These are phyloP conservation scores for Corymbia maculata DNA, from an alignment of 345 rosid genomes.

Conservation along the genomic window DNA sequence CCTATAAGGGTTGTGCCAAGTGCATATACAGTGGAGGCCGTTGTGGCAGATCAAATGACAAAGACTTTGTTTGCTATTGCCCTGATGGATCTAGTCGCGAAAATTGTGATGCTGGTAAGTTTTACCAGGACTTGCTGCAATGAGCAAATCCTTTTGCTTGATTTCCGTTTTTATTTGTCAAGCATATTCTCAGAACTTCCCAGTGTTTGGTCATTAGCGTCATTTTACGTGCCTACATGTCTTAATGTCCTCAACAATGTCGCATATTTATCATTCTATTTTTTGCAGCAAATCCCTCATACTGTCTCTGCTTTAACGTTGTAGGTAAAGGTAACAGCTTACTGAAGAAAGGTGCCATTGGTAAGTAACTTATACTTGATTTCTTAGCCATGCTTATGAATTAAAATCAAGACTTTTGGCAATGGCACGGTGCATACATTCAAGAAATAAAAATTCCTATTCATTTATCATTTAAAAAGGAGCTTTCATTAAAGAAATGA, in stretches of 20 bases:
- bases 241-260: not conserved
- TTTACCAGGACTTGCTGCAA: not conserved
- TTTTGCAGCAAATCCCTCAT: not conserved
- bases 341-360: not conserved
- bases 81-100: constrained; percentile 3
- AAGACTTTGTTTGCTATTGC: constrained; percentile 6
- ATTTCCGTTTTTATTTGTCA: not conserved
- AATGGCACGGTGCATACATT: not conserved
- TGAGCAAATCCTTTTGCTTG: not conserved
- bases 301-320: not conserved
- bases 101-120: constrained; percentile 13
- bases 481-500: not conserved
- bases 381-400: not conserved
- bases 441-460: not conserved
- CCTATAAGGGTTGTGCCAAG: not conserved
- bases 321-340: not conserved
- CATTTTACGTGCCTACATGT: not conserved
- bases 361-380: not conserved
- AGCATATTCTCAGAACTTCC: not conserved
- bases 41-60: constrained; percentile 13
- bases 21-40: constrained; percentile 12
- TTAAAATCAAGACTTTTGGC: not conserved
- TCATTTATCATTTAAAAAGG: not conserved
- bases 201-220: not conserved
- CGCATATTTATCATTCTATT: not conserved